Conservation (phyloP, 2,329 filamentous ascomycete genomes). For the Fusarium cyanostomum region DNA sequence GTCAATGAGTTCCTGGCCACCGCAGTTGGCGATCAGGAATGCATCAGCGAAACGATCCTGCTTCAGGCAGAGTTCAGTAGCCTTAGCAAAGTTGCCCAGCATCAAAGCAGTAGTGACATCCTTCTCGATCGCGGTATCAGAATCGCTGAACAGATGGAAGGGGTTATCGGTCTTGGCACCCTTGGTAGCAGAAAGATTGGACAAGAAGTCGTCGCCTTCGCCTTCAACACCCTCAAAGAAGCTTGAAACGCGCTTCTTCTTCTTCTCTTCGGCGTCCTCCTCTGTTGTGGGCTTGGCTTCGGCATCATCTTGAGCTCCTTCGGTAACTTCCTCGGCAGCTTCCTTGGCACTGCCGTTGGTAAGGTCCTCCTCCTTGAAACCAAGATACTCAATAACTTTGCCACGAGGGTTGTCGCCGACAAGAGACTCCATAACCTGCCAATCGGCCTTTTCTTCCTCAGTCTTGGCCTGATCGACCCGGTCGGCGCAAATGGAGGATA, state of each 20-base stretch:
- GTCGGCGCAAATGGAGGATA: slow-evolving; percentile 80
- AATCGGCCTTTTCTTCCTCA: slow-evolving; percentile 94
- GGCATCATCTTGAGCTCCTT: slow-evolving; percentile 37
- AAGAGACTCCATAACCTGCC: slow-evolving; percentile 91
- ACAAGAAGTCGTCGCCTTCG: slow-evolving; percentile 86
- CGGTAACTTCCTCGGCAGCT: slow-evolving; percentile 30
- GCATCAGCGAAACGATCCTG: slow-evolving; percentile 94
- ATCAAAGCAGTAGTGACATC: slow-evolving; percentile 88
- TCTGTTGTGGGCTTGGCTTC: slow-evolving; percentile 44
- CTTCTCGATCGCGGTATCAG: slow-evolving; percentile 86
- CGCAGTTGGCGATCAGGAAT: slow-evolving; percentile 97
- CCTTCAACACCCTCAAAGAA: slow-evolving; percentile 77
- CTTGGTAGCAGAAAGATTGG: slow-evolving; percentile 85
- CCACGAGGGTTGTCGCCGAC: slow-evolving; percentile 86
- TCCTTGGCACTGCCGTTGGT: slow-evolving; percentile 58
- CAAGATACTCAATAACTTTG: slow-evolving; percentile 87
- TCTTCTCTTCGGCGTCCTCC: slow-evolving; percentile 49
- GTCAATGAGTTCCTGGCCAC: slow-evolving; percentile 90
- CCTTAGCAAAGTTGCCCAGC: slow-evolving; percentile 89
- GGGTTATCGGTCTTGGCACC: slow-evolving; percentile 93
- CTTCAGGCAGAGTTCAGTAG: slow-evolving; percentile 86
- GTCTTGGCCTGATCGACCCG: slow-evolving; percentile 79
- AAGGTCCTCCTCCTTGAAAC: slow-evolving; percentile 75
- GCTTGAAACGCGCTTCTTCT: slow-evolving; percentile 73
- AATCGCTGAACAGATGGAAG: slow-evolving; percentile 86